Conservation (phyloP, 306 rosid genomes). For the Arachis stenosperma region DNA sequence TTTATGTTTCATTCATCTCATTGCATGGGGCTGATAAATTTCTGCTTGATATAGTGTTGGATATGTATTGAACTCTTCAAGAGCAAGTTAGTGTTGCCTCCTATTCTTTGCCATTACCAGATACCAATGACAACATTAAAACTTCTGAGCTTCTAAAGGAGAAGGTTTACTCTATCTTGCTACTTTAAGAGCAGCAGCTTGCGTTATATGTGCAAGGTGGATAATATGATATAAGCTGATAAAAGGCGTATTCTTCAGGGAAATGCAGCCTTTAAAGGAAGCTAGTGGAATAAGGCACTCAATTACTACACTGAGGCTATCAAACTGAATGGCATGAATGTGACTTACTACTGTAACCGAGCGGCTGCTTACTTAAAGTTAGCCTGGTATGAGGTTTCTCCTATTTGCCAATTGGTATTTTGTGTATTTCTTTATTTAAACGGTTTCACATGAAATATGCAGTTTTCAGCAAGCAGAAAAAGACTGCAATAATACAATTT, state of each 20-base stretch:
- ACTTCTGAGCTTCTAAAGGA: conserved; percentile 82
- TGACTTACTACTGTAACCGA: conserved; percentile 81
- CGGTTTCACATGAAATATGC: conserved; percentile 39
- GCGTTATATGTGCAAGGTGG: not conserved
- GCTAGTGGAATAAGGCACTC: conserved; percentile 76
- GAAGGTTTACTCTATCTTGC: conserved; percentile 59
- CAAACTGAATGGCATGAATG: conserved; percentile 58
- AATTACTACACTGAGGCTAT: conserved; percentile 77
- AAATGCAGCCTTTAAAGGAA: conserved; percentile 82
- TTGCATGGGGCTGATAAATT: conserved; percentile 80
- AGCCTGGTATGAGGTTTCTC: conserved; percentile 64
- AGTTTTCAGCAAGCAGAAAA: conserved; percentile 92
- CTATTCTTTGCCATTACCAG: conserved; percentile 48
- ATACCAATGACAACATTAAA: conserved; percentile 65
- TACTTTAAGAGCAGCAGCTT: not conserved
- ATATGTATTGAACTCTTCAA: conserved; percentile 65
- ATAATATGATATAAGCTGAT: conserved; percentile 18
- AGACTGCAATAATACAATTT: conserved; percentile 75
- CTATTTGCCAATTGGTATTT: conserved; percentile 21
- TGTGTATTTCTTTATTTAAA: conserved; percentile 31
- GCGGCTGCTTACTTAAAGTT: conserved; percentile 84
- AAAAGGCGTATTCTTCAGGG: conserved; percentile 57
- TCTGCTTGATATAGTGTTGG: conserved; percentile 87
- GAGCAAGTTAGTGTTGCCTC: conserved; percentile 58
- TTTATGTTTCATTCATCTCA: conserved; percentile 74